These are phyloP conservation scores for Reticulascus tulasneorum DNA, from an alignment of 2,329 filamentous ascomycete genomes.

Conservation along the genomic window DNA sequence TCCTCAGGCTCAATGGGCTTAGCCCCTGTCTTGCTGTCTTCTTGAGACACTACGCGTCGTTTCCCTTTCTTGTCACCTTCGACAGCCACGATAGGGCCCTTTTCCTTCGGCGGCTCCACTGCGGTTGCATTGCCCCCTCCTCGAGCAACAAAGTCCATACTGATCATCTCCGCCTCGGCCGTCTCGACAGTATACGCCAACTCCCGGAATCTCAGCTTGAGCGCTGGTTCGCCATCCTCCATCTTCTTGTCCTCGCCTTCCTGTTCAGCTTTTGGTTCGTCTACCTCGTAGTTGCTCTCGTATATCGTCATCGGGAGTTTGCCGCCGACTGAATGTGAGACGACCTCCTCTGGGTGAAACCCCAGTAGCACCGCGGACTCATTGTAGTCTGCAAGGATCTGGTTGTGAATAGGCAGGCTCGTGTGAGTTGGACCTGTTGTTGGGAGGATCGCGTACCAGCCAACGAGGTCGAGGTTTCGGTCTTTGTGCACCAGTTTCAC, in stretches of 20 bases:
- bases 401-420: conserved; percentile 72
- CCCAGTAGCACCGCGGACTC: conserved; percentile 85
- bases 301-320: conserved; percentile 89
- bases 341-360: conserved; percentile 68
- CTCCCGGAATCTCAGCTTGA: conserved; percentile 73
- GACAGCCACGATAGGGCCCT: conserved; percentile 36
- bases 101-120: conserved; percentile 37
- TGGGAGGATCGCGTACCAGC: conserved; percentile 83
- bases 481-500: conserved; percentile 86
- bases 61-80: conserved; percentile 50
- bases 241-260: conserved; percentile 67
- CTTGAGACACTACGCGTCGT: conserved; percentile 29
- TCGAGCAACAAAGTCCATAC: conserved; percentile 86
- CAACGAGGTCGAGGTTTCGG: conserved; percentile 79
- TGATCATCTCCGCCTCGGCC: conserved; percentile 95
- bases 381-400: conserved; percentile 71
- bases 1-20: conserved; percentile 22
- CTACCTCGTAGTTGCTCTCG: conserved; percentile 76
- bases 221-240: conserved; percentile 56
- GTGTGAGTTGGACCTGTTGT: conserved; percentile 64
- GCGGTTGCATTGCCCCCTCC: conserved; percentile 77
- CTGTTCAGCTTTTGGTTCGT: conserved; percentile 42
- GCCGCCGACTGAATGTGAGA: conserved; percentile 59
- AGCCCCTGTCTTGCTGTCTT: conserved; percentile 24
- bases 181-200: conserved; percentile 87